Evolutionary conservation across 2,329 filamentous ascomycete species (phyloP).

Genomic region (Epichloe hybrida): DNA sequence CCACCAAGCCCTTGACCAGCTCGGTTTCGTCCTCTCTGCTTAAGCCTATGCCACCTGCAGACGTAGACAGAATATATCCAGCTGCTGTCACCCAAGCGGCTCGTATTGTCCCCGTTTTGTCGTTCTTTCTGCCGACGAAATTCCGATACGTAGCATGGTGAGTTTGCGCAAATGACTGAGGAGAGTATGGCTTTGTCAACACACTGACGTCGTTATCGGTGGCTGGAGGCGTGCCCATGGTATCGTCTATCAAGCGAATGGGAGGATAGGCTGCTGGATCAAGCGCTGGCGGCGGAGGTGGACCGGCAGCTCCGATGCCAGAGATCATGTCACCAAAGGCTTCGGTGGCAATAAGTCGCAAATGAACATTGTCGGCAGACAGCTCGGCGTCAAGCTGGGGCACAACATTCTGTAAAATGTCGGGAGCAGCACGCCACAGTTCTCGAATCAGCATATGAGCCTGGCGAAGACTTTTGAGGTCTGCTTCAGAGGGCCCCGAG

Average conservation of each 20-base stretch:
- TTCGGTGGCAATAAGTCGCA: slow-evolving; percentile 80
- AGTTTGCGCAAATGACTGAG: slow-evolving; percentile 77
- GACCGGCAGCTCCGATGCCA: slow-evolving; percentile 82
- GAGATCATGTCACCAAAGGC: slow-evolving; percentile 91
- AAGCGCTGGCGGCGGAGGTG: slow-evolving; percentile 56
- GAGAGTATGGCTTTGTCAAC: slow-evolving; percentile 70
- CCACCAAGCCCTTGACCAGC: slow-evolving; percentile 60
- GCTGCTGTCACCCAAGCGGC: slow-evolving; percentile 75
- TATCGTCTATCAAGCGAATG: slow-evolving; percentile 47
- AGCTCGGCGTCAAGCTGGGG: slow-evolving; percentile 89
- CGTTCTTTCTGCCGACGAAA: slow-evolving; percentile 73
- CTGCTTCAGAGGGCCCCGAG: slow-evolving; percentile 60
- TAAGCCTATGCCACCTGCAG: slow-evolving; percentile 77
- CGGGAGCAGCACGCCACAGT: slow-evolving; percentile 82
- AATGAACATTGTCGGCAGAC: slow-evolving; percentile 73
- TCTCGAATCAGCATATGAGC: slow-evolving; percentile 83
- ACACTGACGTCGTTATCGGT: slow-evolving; percentile 39
- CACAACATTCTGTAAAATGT: slow-evolving; percentile 82
- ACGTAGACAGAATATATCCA: slow-evolving; percentile 80
- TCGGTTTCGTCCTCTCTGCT: slow-evolving; percentile 68
- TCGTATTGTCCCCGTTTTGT: slow-evolving; percentile 73
- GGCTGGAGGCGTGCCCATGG: slow-evolving; percentile 20
- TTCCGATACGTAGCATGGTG: slow-evolving; percentile 68
- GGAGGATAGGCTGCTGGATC: slow-evolving; percentile 82
- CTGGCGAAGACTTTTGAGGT: slow-evolving; percentile 77